Conservation (phyloP, 2,329 filamentous ascomycete species). For the Grosmannia serpens region DNA sequence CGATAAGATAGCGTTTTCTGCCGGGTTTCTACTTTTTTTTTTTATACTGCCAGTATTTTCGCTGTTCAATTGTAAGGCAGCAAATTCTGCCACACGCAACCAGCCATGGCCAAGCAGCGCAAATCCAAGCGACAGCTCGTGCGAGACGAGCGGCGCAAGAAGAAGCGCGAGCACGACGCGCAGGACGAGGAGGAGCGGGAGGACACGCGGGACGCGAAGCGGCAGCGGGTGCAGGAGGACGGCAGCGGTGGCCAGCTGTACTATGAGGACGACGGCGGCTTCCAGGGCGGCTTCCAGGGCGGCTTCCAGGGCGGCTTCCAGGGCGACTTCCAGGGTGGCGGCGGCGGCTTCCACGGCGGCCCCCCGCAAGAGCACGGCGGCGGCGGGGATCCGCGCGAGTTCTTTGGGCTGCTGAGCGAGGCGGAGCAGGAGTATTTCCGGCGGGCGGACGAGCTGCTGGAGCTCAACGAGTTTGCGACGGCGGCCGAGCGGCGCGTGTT, state of each 20-base stretch:
- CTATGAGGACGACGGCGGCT: constrained; percentile 8
- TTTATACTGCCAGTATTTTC: background rate
- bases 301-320: too few relatives aligned
- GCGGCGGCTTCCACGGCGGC: background rate
- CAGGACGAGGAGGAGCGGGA: constrained; percentile 13
- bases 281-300: too few relatives aligned
- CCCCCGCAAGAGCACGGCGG: background rate
- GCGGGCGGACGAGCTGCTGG: constrained; percentile 77
- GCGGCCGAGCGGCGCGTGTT: constrained; percentile 62
- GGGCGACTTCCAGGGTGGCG: too few relatives aligned
- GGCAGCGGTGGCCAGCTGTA: constrained; percentile 11
- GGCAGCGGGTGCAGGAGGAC: constrained; percentile 5
- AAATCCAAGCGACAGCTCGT: constrained; percentile 25
- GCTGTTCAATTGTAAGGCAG: too few relatives aligned
- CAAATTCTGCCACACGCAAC: background rate
- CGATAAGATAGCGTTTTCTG: background rate
- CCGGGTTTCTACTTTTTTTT: constrained; percentile 6
- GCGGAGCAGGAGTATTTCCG: constrained; percentile 95
- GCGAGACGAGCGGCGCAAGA: constrained; percentile 25
- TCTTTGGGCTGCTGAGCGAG: constrained; percentile 86
- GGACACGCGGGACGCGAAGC: constrained; percentile 8
- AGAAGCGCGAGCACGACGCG: constrained; percentile 20
- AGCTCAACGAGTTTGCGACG: constrained; percentile 72
- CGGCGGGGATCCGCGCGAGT: constrained; percentile 48
- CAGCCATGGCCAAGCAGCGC: constrained; percentile 21